These are phyloP conservation scores for Zygosaccharomyces pseudorouxii DNA, from an alignment of 805 yeast species.

Conservation along the genomic window DNA sequence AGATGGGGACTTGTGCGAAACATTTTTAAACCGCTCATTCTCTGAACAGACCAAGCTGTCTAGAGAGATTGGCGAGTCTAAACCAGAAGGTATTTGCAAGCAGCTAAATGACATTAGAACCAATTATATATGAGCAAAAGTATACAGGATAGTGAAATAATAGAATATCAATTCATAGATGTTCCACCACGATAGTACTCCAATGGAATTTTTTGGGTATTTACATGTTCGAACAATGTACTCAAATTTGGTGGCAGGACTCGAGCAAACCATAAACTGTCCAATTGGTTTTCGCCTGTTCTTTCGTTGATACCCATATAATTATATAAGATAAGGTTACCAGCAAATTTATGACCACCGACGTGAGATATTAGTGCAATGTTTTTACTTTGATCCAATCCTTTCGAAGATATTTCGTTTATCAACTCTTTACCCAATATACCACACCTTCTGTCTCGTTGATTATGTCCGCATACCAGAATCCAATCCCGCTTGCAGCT, in stretches of 20 bases:
- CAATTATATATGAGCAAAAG: conserved; percentile 20
- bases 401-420: conserved; percentile 9
- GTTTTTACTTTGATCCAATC: conserved; percentile 24
- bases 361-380: conserved; percentile 67
- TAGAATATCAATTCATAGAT: conserved; percentile 7
- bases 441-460: conserved; percentile 30
- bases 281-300: conserved; percentile 11
- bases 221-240: conserved; percentile 57
- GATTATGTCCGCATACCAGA: conserved; percentile 28
- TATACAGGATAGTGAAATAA: background rate
- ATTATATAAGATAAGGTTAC: conserved; percentile 61
- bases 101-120: conserved; percentile 29
- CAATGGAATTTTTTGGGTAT: conserved; percentile 45
- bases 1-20: conserved; percentile 85
- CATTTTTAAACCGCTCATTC: conserved; percentile 34
- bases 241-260: conserved; percentile 64
- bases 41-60: conserved; percentile 29
- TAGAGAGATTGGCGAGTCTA: conserved; percentile 34
- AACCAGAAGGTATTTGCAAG: conserved; percentile 29
- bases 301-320: conserved; percentile 31
- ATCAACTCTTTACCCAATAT: conserved; percentile 20
- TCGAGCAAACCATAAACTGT: conserved; percentile 70
- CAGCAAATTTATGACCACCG: conserved; percentile 86
- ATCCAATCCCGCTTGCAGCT: conserved; percentile 12
- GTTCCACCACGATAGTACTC: conserved; percentile 52